phyloP scores from a whole-genome alignment of 495 filamentous ascomycete species.

The Lichina pygmaea region DNA sequence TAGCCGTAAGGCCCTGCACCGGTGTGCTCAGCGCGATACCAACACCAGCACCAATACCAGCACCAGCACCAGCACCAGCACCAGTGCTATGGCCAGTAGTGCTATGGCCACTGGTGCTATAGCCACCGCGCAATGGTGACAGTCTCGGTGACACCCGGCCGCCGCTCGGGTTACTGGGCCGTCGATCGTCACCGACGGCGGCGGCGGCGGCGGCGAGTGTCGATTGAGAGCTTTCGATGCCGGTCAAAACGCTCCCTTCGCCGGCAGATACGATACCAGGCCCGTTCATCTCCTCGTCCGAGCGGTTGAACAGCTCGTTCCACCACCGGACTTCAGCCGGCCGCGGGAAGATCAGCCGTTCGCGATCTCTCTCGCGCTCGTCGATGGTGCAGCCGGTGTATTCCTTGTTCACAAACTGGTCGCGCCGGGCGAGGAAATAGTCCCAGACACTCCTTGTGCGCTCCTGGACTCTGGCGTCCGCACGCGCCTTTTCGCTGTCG shows the following conservation, averaged over 20 bases:
- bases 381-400: slow-evolving; percentile 53
- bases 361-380: slow-evolving; percentile 46
- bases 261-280: slow-evolving; percentile 6
- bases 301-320: slow-evolving; percentile 62
- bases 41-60: not conserved
- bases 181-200: too few species aligned
- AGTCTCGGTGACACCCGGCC: not conserved
- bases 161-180: not conserved
- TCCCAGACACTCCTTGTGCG: slow-evolving; percentile 82
- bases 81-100: too few species aligned
- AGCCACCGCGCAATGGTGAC: not conserved
- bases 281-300: slow-evolving; percentile 83
- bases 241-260: slow-evolving; percentile 2
- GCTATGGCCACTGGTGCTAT: not conserved
- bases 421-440: slow-evolving; percentile 59
- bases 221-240: slow-evolving; percentile 4
- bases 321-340: slow-evolving; percentile 59
- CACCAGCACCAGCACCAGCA: not conserved
- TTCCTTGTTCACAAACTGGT: slow-evolving; percentile 54
- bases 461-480: slow-evolving; percentile 40
- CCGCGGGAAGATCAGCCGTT: slow-evolving; percentile 61
- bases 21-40: not conserved
- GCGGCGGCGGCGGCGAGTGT: slow-evolving; percentile 2
- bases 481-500: slow-evolving; percentile 77
- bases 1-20: not conserved